These are phyloP conservation scores for Ustulina deusta DNA, from an alignment of 2,329 filamentous ascomycete genomes.

Conservation along the genomic window DNA sequence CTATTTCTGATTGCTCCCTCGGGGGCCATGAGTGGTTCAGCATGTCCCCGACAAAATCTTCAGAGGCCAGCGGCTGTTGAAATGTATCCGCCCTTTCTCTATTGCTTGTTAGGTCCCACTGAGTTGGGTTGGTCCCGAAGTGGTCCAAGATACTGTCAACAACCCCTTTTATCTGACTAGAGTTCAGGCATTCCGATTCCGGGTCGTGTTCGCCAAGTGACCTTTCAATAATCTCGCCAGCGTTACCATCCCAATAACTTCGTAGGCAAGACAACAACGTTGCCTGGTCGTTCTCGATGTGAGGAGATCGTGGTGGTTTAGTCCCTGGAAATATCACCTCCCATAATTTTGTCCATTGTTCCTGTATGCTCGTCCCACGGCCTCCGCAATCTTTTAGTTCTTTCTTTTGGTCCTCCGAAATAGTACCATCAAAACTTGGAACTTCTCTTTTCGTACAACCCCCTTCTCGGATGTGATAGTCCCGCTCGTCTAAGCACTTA, in stretches of 20 bases:
- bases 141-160: conserved; percentile 10
- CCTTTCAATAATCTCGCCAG: conserved; percentile 15
- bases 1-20: background rate
- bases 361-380: conserved; percentile 16
- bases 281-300: conserved; percentile 11
- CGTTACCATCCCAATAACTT: conserved; percentile 20
- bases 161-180: background rate
- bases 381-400: conserved; percentile 13
- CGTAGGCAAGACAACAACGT: conserved; percentile 16
- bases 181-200: background rate
- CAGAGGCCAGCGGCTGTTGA: background rate
- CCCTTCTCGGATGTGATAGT: conserved; percentile 16
- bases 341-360: conserved; percentile 30
- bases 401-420: conserved; percentile 21
- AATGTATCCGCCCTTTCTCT: background rate
- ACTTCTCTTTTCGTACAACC: conserved; percentile 4
- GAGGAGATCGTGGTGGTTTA: conserved; percentile 15
- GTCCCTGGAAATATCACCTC: conserved; percentile 20
- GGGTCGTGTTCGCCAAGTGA: background rate
- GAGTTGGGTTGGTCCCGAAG: conserved; percentile 5
- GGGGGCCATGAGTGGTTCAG: background rate
- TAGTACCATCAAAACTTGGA: conserved; percentile 13
- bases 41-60: background rate
- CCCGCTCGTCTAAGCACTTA: conserved; percentile 11
- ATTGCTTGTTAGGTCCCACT: background rate